A percentile compares a stretch with the other conserved stretches of the same genome.
Conservation (phyloP, 2,329 filamentous ascomycete species). For the Arachnomyces sp. region DNA sequence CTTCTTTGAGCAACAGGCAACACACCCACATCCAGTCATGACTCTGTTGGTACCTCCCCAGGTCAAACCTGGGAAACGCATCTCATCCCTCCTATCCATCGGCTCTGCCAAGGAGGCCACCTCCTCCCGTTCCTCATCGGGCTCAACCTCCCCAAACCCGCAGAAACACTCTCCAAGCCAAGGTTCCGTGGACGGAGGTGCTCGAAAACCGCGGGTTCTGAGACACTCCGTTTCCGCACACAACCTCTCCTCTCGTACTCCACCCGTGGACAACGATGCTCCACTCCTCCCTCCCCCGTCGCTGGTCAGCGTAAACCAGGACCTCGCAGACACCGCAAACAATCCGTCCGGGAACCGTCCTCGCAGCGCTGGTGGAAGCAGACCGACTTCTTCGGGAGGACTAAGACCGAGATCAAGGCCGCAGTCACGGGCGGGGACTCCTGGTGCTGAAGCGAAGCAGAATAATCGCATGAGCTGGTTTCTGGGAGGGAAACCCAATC, state of each 20-base stretch:
- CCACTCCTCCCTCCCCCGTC: constrained; percentile 34
- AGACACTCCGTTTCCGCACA: constrained; percentile 12
- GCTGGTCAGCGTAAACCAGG: constrained; percentile 30
- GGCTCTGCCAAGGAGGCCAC: constrained; percentile 27
- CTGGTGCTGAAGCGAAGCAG: constrained; percentile 15
- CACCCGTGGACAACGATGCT: constrained; percentile 22
- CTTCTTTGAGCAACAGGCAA: neutral
- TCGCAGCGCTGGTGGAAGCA: constrained; percentile 25
- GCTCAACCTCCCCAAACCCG: constrained; percentile 20
- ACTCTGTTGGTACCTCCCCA: constrained; percentile 32
- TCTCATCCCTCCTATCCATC: constrained; percentile 40
- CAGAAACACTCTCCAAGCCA: constrained; percentile 13
- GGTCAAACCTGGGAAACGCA: constrained; percentile 37
- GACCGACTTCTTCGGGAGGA: constrained; percentile 28
- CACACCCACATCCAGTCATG: constrained; percentile 3
- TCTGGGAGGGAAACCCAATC: constrained; percentile 26
- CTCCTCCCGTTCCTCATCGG: constrained; percentile 17
- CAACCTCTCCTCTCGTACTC: constrained; percentile 11
- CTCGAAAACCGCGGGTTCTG: constrained; percentile 4
- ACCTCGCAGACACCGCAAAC: constrained; percentile 26
- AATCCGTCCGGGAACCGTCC: constrained; percentile 31
- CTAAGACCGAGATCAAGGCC: constrained; percentile 27
- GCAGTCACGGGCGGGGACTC: constrained; percentile 26
- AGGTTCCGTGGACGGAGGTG: neutral
- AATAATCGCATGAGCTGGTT: constrained; percentile 39